Base-by-base conservation (phyloP, 2,329 filamentous ascomycete genomes). In the Paecilomyces niveus region DNA sequence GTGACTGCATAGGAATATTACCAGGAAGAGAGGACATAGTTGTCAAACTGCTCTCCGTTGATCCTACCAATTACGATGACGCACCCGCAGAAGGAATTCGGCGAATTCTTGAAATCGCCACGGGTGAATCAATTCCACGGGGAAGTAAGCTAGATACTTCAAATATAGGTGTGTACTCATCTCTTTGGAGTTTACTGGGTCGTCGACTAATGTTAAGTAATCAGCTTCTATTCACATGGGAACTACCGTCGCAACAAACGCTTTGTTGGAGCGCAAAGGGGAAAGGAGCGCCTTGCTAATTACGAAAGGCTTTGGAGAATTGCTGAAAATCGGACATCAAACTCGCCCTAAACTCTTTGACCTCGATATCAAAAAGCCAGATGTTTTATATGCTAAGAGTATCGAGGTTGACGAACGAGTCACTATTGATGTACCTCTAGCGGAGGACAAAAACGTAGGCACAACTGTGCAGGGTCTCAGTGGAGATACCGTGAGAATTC, bases 271-370 rank as follows among this genome's bases (percentile, higher is more conserved):
- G 53, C 57, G 65, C 7, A 66, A 66, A 56, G 65, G 65, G 1
- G 64, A 65, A 52, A 86, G 85, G 65, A 93, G 94, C 69, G 92
- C 90, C 11, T 82, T 97, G 74, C 85, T 96, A 0, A 90, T 95
- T 10, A 96, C 90, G 0, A 87, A 86, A 64, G 92, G 92, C 0
- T 96, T 96, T 79, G 87, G 85, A 65, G 92, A 97, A 72, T 95
- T 90, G 65, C 78, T 96, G 24, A 83, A 87, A 56, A 97, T 97
- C 70, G 92, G 92, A 13, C 96, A 96, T 72, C 92, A 97, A 78
- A 90, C 88, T 15, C 82, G 92, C 53, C 92, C 92, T 21, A 88
- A 88, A 71, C 96, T 97, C 64, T 97, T 97, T 68, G 92, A 96
- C 70, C 79, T 97, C 53, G 89, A 89, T 18, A 96, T 97, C 65